Evolutionary conservation across 1,284 basidiomycete species (phyloP), one percentile per base, ranked within the genome.

Genomic region (Apiotrichum sp.): DNA sequence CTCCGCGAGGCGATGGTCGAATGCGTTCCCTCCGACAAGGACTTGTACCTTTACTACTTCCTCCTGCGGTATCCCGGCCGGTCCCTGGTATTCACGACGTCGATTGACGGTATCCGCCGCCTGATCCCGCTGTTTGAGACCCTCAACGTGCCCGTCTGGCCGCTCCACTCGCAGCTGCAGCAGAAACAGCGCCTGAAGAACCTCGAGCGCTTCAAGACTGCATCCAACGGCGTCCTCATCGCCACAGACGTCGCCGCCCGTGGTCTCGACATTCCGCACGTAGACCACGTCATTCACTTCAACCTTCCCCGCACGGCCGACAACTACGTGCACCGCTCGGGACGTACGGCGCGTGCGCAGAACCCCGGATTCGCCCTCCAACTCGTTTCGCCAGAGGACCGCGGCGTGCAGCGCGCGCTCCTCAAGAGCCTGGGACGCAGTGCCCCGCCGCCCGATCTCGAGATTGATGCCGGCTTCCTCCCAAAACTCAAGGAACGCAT

Each of bases 131-230:
- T 98, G 16, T 80, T 93, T 65, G 86, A 87, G 57, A 78, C 92
- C 2, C 82, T 98, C 36, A 81, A 85, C 60, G 73, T 93, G 50
- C 86, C 87, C 36, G 86, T 84, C 14, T 92, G 84, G 67, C 87
- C 91, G 0, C 78, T 98, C 14, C 95, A 99, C 77, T 96, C 92
- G 1, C 90, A 96, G 66, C 81, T 99, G 59, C 93, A 98, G 74
- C 96, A 98, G 72, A 85, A 91, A 49, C 92, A 97, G 68, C 86
- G 96, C n/a, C 80, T 98, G 32, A 96, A 93, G 77, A 95, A 95
- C 66, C 84, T 99, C 35, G 96, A 99, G 68, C 80, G 89, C 55
- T 96, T 97, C 81, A 90, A 87, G 66, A 80, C 81, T 0, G 83
- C 81, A 1, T 72, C 82, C 0, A 85, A 88, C 61, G 85, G 85